Conservation (phyloP, 2,329 filamentous ascomycete species). For the Paracorniculantispora psalliotae region DNA sequence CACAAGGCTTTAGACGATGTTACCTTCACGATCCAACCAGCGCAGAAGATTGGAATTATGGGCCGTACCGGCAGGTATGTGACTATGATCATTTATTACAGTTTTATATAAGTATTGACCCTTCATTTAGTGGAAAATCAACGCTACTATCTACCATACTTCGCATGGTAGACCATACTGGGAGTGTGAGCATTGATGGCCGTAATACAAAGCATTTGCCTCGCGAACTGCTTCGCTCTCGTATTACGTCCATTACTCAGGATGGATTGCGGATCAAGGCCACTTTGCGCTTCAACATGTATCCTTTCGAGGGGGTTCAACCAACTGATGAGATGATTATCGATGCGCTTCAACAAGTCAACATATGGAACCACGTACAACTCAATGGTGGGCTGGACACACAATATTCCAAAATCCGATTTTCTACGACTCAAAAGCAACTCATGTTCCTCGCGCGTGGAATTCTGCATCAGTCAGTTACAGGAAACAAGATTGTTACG, state of each 20-base stretch:
- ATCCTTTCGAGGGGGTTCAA: not conserved
- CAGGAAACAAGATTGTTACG: not conserved
- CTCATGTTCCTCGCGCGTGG: conserved; percentile 3
- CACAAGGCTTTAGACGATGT: not conserved
- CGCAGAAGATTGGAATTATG: not conserved
- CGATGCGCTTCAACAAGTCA: not conserved
- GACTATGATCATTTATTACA: not conserved
- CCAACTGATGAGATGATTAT: not conserved
- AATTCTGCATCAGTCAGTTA: not conserved
- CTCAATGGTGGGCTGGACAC: conserved; percentile 29
- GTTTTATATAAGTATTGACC: not conserved
- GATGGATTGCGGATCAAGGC: conserved; percentile 16
- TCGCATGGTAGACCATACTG: not conserved
- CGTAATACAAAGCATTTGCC: not conserved
- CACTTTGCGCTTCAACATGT: conserved; percentile 6
- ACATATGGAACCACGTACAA: conserved; percentile 24
- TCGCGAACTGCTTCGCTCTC: conserved; percentile 19
- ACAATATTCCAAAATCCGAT: not conserved
- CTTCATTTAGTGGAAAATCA: conserved; percentile 6
- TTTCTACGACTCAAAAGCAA: not conserved
- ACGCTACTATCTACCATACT: not conserved
- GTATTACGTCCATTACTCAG: conserved; percentile 25
- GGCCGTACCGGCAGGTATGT: conserved; percentile 8
- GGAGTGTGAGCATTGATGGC: conserved; percentile 15
- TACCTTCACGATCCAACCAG: not conserved